Base-by-base conservation (phyloP, 2,329 filamentous ascomycete species). In the Pseudocercospora eumusae region DNA sequence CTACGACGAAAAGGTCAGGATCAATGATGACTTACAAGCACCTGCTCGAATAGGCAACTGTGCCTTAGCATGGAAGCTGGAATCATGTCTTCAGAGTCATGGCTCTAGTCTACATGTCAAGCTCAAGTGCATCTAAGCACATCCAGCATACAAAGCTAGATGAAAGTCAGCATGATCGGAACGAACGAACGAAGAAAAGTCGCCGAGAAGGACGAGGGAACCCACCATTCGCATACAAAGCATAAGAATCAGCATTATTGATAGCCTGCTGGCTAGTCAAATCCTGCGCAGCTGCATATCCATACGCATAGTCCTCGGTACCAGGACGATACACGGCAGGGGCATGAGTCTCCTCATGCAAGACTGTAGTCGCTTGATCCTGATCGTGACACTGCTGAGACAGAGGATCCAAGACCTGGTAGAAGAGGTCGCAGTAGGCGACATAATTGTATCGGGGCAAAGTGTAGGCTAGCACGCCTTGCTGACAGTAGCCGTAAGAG, bases 311-410 rank as follows among this genome's bases (percentile, higher is more conserved):
- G 70, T 90, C 87, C 1, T 81, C 73, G 1, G 86, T 88, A 8
- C 85, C 84, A 60, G 84, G 84, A 64, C 66, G 73, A 63, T 76
- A 81, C 11, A 82, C 79, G 75, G 76, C 80, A 71, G 81, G 75
- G n/a, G 82, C 79, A 71, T 90, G 88, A 8, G 87, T 88, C 67
- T 81, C 79, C 79, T 90, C 88, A 70, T 90, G 88, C 13, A 90
- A 74, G 31, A 81, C 81, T 13, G 87, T 89, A 10, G 83, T 87
- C 2, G 84, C 84, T 52, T 87, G 84, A 70, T 89, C 87, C 75
- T 89, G 87, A 2, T 69, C 81, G 71, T 89, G 85, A 77, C 88
- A 90, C 1, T 72, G 75, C 8, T 67, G 68, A 8, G 81, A 76
- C 28, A 84, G 62, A 1, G 79, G 78, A 0, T 83, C 78, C 8